Base-by-base conservation (phyloP, 331 rosid genomes). In the Arachis monticola region DNA sequence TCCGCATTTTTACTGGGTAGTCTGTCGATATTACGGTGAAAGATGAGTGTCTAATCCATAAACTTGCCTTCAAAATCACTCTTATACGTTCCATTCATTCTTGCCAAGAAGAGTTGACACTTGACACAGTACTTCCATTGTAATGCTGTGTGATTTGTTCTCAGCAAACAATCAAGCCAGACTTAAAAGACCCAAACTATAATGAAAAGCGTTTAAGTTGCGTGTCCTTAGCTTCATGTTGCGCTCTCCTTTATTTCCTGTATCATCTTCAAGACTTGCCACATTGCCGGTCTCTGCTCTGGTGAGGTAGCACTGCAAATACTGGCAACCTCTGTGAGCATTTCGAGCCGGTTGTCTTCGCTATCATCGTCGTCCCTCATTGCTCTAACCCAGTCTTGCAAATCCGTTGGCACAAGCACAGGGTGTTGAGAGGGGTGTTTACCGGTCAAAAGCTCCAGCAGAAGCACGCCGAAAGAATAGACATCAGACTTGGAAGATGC, bases 321-420 rank as follows among this genome's bases (percentile, higher is more conserved):
- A 87, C 94, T 77, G 57, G 98, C 98, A 5, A 94, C 95, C 87
- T 94, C 98, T 0, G 95, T 86, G 46, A 94, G 98, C 97, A 94
- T 91, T 78, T 83, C 91, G 1, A 90, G 88, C 64, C 82, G 86
- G 73, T 84, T 80, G 12, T 85, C 93, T 70, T 93, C 94, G 46
- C 80, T 80, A 31, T 81, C 88, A 71, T 84, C 88, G n/a, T 88
- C 90, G 2, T 89, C 92, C 79, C 98, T 88, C 88, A 85, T 87
- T 73, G 88, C 86, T 64, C 89, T 83, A n/a, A 94, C 98, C 98
- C 98, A 91, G 60, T 90, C 82, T 3, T 83, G 87, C 80, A 94
- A 80, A 41, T 94, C 95, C 27, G 69, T 53, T 11, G 98, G 98
- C 80, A 73, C 61, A 2, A 94, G 95, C 69, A 79, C 81, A 5